These are phyloP conservation scores for Pythium brachiatum DNA, from an alignment of 352 stramenopile species.

Conservation along the genomic window DNA sequence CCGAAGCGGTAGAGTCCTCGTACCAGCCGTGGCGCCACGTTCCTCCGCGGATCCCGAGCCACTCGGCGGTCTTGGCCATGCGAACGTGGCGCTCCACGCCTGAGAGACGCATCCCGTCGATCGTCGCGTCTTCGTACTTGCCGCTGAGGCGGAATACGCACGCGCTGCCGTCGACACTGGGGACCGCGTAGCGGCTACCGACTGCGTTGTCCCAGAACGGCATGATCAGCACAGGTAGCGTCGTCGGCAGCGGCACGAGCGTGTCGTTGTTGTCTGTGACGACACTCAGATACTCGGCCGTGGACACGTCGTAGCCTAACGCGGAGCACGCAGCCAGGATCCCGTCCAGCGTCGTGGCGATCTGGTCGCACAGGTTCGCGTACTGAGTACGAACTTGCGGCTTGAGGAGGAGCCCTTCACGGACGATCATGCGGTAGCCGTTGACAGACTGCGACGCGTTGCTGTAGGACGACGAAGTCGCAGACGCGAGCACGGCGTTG, in stretches of 20 bases:
- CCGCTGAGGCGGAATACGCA: constrained; percentile 42
- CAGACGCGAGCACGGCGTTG: constrained; percentile 26
- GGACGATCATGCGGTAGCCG: constrained; percentile 21
- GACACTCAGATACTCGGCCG: constrained; percentile 30
- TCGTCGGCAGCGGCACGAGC: constrained; percentile 28
- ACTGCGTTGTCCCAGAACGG: constrained; percentile 41
- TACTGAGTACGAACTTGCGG: not conserved
- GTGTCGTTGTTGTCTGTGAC: constrained; percentile 21
- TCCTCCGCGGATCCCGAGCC: constrained; percentile 29
- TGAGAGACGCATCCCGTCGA: constrained; percentile 14
- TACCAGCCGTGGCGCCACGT: constrained; percentile 46
- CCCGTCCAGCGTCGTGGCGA: constrained; percentile 18
- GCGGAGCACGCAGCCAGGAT: constrained; percentile 9
- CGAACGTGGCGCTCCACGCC: constrained; percentile 24
- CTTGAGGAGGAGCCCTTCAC: not conserved
- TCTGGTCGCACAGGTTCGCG: constrained; percentile 21
- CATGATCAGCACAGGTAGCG: constrained; percentile 42
- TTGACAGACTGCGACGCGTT: not conserved
- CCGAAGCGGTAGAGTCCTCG: constrained; percentile 15
- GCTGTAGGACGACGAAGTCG: not conserved
- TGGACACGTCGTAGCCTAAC: constrained; percentile 27
- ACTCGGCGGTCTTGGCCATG: constrained; percentile 37
- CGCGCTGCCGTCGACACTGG: constrained; percentile 33
- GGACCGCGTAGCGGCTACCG: constrained; percentile 29
- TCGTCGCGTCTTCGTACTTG: constrained; percentile 30